phyloP scores from a whole-genome alignment of 2,329 filamentous ascomycete species.

The Aspergillus aculeatus region DNA sequence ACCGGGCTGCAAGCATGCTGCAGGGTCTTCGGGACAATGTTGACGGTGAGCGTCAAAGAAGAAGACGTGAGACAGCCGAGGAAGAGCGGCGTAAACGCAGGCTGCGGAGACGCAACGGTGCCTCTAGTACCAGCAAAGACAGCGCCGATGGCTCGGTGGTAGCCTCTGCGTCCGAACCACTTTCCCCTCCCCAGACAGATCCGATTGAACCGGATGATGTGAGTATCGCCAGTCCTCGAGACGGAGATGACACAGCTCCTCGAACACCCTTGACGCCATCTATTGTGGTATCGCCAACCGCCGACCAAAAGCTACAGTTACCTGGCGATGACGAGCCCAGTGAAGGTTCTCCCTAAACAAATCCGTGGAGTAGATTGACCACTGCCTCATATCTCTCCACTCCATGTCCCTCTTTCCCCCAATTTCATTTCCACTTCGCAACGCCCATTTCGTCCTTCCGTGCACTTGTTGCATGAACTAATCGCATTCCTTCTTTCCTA shows the following conservation, averaged over 20 bases:
- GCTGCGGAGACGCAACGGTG: constrained; percentile 63
- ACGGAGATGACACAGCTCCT: constrained; percentile 21
- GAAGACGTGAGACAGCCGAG: constrained; percentile 71
- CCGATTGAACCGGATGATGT: constrained; percentile 22
- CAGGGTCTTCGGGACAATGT: constrained; percentile 72
- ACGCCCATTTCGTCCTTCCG: background rate
- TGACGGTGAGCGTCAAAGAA: constrained; percentile 59
- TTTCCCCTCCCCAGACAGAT: constrained; percentile 28
- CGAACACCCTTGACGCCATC: constrained; percentile 30
- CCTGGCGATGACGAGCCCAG: constrained; percentile 20
- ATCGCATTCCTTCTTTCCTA: constrained; percentile 17
- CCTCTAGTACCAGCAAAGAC: constrained; percentile 38
- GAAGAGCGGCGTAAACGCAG: constrained; percentile 70
- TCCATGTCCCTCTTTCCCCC: background rate
- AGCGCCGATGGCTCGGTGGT: constrained; percentile 33
- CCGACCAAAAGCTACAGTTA: constrained; percentile 24
- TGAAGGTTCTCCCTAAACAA: constrained; percentile 24
- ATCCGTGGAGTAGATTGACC: constrained; percentile 27
- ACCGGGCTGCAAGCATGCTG: constrained; percentile 77
- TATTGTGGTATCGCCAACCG: constrained; percentile 36
- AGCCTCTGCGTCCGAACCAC: constrained; percentile 33
- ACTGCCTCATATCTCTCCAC: constrained; percentile 9
- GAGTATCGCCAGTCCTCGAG: constrained; percentile 21
- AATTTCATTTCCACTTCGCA: background rate
- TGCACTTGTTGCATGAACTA: background rate